phyloP scores from a whole-genome alignment of 1,139 yeast genomes.

The Blastobotrys capitulatus region DNA sequence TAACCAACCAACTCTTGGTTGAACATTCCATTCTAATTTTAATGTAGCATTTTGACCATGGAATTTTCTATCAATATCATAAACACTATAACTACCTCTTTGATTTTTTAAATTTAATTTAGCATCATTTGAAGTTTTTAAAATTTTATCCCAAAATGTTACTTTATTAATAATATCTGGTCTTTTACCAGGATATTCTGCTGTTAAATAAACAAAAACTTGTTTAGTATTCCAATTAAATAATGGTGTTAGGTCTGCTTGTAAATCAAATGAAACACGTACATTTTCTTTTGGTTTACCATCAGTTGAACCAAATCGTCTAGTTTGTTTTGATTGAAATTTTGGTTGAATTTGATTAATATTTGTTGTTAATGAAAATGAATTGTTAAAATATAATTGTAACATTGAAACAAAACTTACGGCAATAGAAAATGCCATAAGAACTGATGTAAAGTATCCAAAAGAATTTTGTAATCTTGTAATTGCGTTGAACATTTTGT shows the following conservation, averaged over 20 bases:
- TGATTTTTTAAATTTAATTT: conserved; percentile 45
- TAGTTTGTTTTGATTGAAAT: conserved; percentile 47
- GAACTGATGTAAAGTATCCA: conserved; percentile 29
- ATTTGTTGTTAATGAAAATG: conserved; percentile 23
- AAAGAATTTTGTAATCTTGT: conserved; percentile 27
- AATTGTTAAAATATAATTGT: conserved; percentile 28
- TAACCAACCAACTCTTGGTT: conserved; percentile 83
- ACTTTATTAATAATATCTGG: conserved; percentile 50
- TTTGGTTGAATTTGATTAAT: conserved; percentile 26
- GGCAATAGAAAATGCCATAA: conserved; percentile 25
- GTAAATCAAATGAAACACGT: conserved; percentile 64
- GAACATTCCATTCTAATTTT: conserved; percentile 83
- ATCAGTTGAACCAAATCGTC: conserved; percentile 65
- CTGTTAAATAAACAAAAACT: conserved; percentile 82
- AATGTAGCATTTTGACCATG: conserved; percentile 61
- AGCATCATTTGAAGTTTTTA: conserved; percentile 56
- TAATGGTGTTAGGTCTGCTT: conserved; percentile 56
- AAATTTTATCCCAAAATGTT: conserved; percentile 87
- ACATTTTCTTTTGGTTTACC: conserved; percentile 78
- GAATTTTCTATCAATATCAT: conserved; percentile 74
- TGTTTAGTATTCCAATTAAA: conserved; percentile 98
- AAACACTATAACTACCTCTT: conserved; percentile 74
- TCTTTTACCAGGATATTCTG: conserved; percentile 69
- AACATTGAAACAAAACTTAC: conserved; percentile 27
- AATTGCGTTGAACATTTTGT: conserved; percentile 12